Conservation (phyloP, 371 early-diverging fungal genomes). For the Encephalitozoon hellem region DNA sequence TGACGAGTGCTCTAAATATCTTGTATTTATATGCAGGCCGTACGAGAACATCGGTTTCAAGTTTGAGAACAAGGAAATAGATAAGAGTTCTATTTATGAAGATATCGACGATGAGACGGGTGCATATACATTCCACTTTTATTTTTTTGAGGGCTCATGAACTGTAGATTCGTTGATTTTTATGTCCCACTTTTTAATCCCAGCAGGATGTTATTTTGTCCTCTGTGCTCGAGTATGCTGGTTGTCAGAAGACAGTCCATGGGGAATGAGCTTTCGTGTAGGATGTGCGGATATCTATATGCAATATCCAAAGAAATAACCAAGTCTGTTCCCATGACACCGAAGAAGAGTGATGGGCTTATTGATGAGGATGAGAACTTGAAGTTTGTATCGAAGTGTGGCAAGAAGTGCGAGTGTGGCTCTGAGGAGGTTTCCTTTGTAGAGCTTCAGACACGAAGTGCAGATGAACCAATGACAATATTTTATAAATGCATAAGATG, state of each 20-base stretch:
- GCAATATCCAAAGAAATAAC: conserved; percentile 32
- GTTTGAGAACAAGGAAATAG: neutral
- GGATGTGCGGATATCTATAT: conserved; percentile 49
- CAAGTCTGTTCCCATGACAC: neutral
- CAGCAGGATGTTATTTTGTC: conserved; percentile 35
- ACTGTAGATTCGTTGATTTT: neutral
- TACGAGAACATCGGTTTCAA: conserved; percentile 14
- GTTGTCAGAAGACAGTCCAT: conserved; percentile 13
- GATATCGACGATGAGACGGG: neutral
- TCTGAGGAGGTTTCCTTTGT: conserved; percentile 75
- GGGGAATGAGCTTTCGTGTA: conserved; percentile 28
- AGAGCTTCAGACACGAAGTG: conserved; percentile 91
- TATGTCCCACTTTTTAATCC: neutral
- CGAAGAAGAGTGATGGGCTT: conserved; percentile 17
- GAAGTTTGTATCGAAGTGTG: conserved; percentile 48
- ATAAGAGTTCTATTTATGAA: neutral
- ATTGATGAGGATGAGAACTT: conserved; percentile 28
- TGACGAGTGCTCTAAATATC: neutral
- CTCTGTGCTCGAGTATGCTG: conserved; percentile 47
- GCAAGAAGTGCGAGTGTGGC: conserved; percentile 67
- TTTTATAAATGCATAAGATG: conserved; percentile 61
- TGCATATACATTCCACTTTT: neutral
- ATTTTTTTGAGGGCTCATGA: neutral
- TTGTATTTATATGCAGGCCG: conserved; percentile 1
- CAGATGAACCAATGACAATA: conserved; percentile 70